These are phyloP conservation scores for Yamadazyma membranifaciens DNA, from an alignment of 1,139 yeast species.

Conservation along the genomic window DNA sequence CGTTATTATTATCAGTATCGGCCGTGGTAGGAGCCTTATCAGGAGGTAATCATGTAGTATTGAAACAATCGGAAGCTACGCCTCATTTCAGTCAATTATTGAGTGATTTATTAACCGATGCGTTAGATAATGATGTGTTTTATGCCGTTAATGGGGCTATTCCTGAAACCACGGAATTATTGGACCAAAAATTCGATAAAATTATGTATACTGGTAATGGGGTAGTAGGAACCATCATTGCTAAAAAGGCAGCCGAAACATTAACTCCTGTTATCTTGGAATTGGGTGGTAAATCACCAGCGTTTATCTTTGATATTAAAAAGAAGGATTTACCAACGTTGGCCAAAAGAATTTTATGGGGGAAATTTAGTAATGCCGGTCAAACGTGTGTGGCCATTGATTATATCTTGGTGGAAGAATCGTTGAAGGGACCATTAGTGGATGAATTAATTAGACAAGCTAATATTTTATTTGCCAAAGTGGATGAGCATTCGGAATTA, in stretches of 20 bases:
- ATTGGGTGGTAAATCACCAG: constrained; percentile 94
- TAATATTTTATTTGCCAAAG: constrained; percentile 38
- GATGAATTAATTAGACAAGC: constrained; percentile 37
- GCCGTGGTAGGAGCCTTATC: constrained; percentile 84
- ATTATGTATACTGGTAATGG: constrained; percentile 86
- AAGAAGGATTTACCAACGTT: constrained; percentile 48
- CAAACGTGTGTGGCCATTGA: constrained; percentile 92
- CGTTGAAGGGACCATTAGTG: constrained; percentile 54
- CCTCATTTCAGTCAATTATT: constrained; percentile 62
- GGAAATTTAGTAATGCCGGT: constrained; percentile 78
- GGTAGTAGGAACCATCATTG: constrained; percentile 72
- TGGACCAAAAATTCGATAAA: constrained; percentile 72
- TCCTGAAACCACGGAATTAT: constrained; percentile 64
- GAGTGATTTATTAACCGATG: constrained; percentile 51
- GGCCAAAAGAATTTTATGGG: constrained; percentile 75
- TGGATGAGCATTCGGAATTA: constrained; percentile 31
- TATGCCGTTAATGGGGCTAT: constrained; percentile 73
- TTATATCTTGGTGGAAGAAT: constrained; percentile 66
- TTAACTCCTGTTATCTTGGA: constrained; percentile 82
- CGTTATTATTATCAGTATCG: constrained; percentile 59
- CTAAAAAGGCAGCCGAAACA: constrained; percentile 78
- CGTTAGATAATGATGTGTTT: constrained; percentile 56
- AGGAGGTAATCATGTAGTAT: constrained; percentile 79
- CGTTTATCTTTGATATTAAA: constrained; percentile 54
- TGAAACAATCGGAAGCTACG: constrained; percentile 77